A percentile compares a stretch with the other conserved stretches of the same genome.
phyloP scores from a whole-genome alignment of 345 rosid genomes.

The Camelina sativa region DNA sequence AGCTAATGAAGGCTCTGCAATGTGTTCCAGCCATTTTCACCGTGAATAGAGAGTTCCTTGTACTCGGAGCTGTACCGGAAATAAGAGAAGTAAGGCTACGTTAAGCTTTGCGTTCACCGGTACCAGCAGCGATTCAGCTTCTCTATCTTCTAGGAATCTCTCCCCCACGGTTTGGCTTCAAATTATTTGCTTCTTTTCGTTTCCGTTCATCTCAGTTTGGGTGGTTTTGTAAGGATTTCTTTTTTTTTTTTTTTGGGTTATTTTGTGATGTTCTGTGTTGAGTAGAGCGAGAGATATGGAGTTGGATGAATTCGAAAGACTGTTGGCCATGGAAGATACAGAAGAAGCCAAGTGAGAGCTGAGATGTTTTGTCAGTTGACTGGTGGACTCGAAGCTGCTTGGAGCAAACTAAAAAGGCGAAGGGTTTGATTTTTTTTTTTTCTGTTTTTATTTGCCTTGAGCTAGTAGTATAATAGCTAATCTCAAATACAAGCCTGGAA shows the following conservation, averaged over 20 bases:
- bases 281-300: slow-evolving; percentile 64
- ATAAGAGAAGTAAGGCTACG: slow-evolving; percentile 31
- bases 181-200: background rate
- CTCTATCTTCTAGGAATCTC: slow-evolving; percentile 56
- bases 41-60: slow-evolving; percentile 22
- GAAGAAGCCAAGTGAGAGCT: slow-evolving; percentile 64
- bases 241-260: background rate
- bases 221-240: too few relatives aligned
- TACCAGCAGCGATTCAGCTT: slow-evolving; percentile 43
- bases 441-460: background rate
- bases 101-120: slow-evolving; percentile 53
- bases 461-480: background rate
- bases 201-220: background rate
- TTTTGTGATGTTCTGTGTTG: slow-evolving; percentile 26
- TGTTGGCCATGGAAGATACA: slow-evolving; percentile 49
- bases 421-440: slow-evolving; percentile 38
- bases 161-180: slow-evolving; percentile 52
- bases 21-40: slow-evolving; percentile 20
- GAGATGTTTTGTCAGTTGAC: slow-evolving; percentile 97
- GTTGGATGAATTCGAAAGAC: slow-evolving; percentile 61
- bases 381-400: slow-evolving; percentile 92
- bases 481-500: background rate
- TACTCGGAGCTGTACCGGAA: background rate
- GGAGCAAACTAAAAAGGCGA: slow-evolving; percentile 96
- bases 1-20: slow-evolving; percentile 42